Conservation (phyloP, 139 green algal species). For the Chlorella sorokiniana region DNA sequence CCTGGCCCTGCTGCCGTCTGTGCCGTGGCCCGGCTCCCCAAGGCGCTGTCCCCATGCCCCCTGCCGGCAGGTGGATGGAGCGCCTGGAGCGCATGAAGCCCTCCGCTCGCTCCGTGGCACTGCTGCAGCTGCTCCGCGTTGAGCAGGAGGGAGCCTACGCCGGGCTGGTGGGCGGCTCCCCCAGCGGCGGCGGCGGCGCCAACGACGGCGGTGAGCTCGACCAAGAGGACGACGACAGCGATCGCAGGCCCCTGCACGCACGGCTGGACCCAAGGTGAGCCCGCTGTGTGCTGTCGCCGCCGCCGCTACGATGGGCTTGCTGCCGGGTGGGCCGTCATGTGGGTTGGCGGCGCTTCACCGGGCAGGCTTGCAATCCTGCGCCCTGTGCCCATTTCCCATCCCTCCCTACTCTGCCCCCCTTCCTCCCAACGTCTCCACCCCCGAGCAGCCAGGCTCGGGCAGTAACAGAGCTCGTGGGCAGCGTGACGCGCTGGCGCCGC, state of each 20-base stretch:
- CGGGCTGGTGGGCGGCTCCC: constrained; percentile 56
- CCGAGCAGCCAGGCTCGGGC: constrained; percentile 20
- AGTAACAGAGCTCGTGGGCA: constrained; percentile 71
- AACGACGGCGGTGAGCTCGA: neutral
- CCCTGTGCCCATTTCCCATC: neutral
- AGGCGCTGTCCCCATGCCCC: too few species aligned
- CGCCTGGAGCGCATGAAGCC: constrained; percentile 14
- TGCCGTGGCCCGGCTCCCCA: too few species aligned
- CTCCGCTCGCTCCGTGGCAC: constrained; percentile 19
- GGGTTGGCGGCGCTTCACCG: too few species aligned
- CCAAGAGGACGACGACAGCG: neutral
- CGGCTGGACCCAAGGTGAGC: neutral
- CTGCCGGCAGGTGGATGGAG: constrained; percentile 30
- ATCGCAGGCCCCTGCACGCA: neutral
- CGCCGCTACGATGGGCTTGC: too few species aligned
- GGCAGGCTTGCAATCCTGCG: neutral
- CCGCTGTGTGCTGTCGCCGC: too few species aligned
- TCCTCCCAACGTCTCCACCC: too few species aligned
- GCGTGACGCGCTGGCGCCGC: constrained; percentile 58
- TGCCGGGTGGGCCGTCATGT: too few species aligned
- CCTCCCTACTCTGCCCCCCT: neutral
- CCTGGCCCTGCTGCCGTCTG: too few species aligned
- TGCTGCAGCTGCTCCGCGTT: constrained; percentile 67
- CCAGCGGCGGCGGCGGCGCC: neutral
- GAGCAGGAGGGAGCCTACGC: constrained; percentile 65